Percentiles rank a stretch among this genome's conserved stretches.
These are phyloP conservation scores for Kalanchoe fedtschenkoi DNA, from an alignment of 164 flowering plant genomes.

Conservation along the genomic window DNA sequence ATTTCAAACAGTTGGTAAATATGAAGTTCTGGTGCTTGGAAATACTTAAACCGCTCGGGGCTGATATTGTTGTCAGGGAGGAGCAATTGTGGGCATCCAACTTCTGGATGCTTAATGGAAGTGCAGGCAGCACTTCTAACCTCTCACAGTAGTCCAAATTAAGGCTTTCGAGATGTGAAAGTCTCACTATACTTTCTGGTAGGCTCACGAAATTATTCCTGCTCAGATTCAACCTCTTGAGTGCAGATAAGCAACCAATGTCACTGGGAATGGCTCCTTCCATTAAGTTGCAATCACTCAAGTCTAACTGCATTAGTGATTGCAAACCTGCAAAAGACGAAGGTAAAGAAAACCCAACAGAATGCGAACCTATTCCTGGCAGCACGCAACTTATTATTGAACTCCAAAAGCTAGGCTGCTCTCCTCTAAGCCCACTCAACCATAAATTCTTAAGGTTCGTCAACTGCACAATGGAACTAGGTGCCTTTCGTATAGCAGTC, in stretches of 20 bases:
- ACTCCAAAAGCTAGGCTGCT: not conserved
- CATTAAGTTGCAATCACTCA: slow-evolving; percentile 5
- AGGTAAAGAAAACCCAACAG: too few species aligned
- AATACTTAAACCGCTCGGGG: not conserved
- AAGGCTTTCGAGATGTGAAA: not conserved
- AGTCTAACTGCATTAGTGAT: not conserved
- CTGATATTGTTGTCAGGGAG: slow-evolving; percentile 1
- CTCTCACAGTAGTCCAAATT: not conserved
- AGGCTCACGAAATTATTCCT: slow-evolving; percentile 4
- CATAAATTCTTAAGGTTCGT: too few species aligned
- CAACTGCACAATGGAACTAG: too few species aligned
- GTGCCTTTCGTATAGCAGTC: too few species aligned
- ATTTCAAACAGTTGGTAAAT: not conserved
- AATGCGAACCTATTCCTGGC: not conserved
- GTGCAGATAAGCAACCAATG: slow-evolving; percentile 7
- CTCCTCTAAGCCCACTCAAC: too few species aligned
- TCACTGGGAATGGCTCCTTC: slow-evolving; percentile 11
- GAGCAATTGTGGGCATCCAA: not conserved
- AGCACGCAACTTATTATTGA: not conserved
- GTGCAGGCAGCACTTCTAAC: slow-evolving; percentile 5
- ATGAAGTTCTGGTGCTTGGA: not conserved
- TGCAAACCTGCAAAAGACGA: not conserved
- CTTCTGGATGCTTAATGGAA: slow-evolving; percentile 5
- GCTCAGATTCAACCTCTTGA: slow-evolving; percentile 2
- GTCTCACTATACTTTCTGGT: slow-evolving; percentile 3